Evolutionary conservation across 176 grass and related monocot species (phyloP), one percentile per base, ranked within the genome.

Genomic region (Canna indica): DNA sequence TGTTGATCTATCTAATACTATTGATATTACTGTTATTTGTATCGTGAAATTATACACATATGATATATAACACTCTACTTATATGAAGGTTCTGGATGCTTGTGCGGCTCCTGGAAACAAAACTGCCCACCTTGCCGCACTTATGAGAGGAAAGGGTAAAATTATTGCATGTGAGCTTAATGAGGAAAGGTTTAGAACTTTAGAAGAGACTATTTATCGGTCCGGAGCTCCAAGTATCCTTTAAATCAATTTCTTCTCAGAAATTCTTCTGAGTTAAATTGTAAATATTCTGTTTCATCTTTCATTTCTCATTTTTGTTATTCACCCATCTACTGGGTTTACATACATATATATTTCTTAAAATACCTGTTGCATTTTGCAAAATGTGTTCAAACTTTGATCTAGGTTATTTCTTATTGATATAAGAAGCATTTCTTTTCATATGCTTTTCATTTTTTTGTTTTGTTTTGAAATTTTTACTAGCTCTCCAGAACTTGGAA

Each of bases 51-150:
- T 35, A 36, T 10, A 38, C 14, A 20, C 3, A 42, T 28, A 28
- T 39, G 10, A 41, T 50, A 8, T 13, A 47, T 50, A 7, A 46
- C 7, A 2, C 47, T 69, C 22, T 47, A 10, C n/a, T 59, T 59
- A n/a, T 27, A 39, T 63, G 81, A 81, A 97, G 93, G 93, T 97
- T 87, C 88, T 97, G 87, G 93, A 97, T 92, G 86, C 88, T 54
- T 97, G 93, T 90, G 93, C 93, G 79, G 88, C 93, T 85, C 93
- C 93, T 81, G 93, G 93, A 88, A 97, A 97, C 85, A 92, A 97
- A 86, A 97, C 93, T 27, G 77, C 81, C 18, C 88, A 97, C 47
- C 84, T 97, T 80, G 84, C 93, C 74, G 86, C 86, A 7, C 81
- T 97, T 66, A 97, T 97, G 93, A 83, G 85, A 69, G 88, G 88